Base-by-base conservation (phyloP, 2,329 filamentous ascomycete genomes). In the Penicillium sclerotiorum region DNA sequence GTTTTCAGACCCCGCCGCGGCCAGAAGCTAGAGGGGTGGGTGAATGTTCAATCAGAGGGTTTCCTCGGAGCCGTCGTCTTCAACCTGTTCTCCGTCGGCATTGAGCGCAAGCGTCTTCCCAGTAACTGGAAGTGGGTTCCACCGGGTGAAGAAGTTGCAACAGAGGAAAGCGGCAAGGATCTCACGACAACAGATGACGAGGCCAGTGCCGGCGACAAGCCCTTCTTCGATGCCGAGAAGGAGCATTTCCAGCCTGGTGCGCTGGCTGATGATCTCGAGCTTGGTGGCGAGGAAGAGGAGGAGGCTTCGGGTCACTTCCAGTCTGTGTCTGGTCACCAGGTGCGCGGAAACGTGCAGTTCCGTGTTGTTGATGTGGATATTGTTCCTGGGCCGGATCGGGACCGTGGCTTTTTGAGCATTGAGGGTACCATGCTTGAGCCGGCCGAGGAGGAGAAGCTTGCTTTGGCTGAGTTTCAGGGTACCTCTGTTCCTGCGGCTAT, bases 61-160 rank as follows among this genome's bases (percentile, higher is more conserved):
- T 90, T 96, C 65, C 80, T 99, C 6, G 92, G 93, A 17, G 82
- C 96, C 2, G 84, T 95, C 9, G 94, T 90, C 69, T 92, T 90
- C 73, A 93, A 93, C 69, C 84, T 90, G 58, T 97, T 97, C 79
- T 95, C 94, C 60, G 89, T 93, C 1, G 90, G 87, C 36, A 89
- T 99, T 52, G 88, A 93, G 62, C 80, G 86, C 18, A 83, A 82
- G 53, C 80, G 89, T 28, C 77, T 99, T 13, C 94, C 94, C 0
- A 71, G 75, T 12, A 80, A 82, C 20, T 99, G 93, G 94, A 84
- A 77, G 53, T 97, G 90, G 87, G 79, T 90, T 13, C 82, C 85
- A 9, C 79, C 84, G 8, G 73, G 72, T n/a, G 66, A 74, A 45
- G 64, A 72, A 39, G 59, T 50, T 1, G 59, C 63, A 36, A 50